Conservation (phyloP, 345 rosid species). For the Populus simonii region DNA sequence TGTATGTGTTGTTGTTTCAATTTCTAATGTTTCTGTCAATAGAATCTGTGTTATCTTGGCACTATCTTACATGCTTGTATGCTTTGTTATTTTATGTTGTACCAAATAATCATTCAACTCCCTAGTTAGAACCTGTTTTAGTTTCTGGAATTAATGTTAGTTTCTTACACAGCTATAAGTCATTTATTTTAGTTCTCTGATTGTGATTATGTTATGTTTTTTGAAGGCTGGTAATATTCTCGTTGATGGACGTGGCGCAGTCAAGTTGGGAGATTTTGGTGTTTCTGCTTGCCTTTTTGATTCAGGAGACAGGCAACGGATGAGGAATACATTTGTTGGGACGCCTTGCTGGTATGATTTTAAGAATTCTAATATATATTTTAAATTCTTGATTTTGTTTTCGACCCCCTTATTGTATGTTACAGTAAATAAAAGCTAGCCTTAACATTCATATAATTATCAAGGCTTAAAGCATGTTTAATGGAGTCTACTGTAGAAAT, state of each 20-base stretch:
- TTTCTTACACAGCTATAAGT: neutral
- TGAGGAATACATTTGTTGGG: conserved; percentile 97
- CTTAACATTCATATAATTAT: neutral
- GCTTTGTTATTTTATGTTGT: too few species aligned
- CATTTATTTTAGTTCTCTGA: neutral
- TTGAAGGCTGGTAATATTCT: conserved; percentile 89
- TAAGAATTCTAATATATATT: neutral
- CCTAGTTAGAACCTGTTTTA: too few species aligned
- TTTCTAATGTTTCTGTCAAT: neutral
- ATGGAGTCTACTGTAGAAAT: neutral
- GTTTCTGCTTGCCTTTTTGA: conserved; percentile 98
- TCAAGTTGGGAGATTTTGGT: conserved; percentile 95
- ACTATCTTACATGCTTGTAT: too few species aligned
- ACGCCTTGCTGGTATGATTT: conserved; percentile 92
- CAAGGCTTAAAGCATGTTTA: neutral
- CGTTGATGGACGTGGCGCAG: conserved; percentile 70
- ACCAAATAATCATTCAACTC: too few species aligned
- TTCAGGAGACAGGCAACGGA: conserved; percentile 96
- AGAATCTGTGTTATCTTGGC: too few species aligned
- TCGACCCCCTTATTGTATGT: neutral
- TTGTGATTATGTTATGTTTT: conserved; percentile 9
- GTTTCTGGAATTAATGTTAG: neutral
- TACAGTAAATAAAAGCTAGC: neutral
- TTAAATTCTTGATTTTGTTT: neutral
- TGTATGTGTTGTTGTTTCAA: neutral